Base-by-base conservation (phyloP, 176 grass and related monocot species). In the Miscanthus lutarioriparius region DNA sequence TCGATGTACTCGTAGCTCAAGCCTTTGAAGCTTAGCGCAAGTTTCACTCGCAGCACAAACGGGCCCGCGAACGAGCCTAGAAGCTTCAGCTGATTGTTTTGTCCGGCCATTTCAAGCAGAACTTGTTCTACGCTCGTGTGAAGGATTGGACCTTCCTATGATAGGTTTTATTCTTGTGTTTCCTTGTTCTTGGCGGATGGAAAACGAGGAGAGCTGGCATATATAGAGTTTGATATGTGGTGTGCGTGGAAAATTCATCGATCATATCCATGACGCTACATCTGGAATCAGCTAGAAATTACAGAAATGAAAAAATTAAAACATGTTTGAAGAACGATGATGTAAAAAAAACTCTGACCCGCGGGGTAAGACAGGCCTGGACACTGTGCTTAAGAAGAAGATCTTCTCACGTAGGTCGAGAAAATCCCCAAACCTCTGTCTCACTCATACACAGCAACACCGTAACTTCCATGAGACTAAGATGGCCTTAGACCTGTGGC, bases 21-120 rank as follows among this genome's bases (percentile, higher is more conserved):
- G 11, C 76, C 81, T 49, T 85, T 88, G 62, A 91, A 44, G 45
- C 59, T 87, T 15, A 88, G 81, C 20, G 61, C 82, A 12, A 88
- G 67, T 13, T 39, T 70, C 30, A 58, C 85, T 39, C 86, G 63
- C 49, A 26, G 40, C 30, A 16, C 63, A 38, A 76, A 87, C 14
- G 80, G 44, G 64, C 82, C 85, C 36, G 22, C 10, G 19, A 36
- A 71, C 15, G 45, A 14, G 54, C 85, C 76, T 0, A 88, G 45
- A 63, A 91, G 64, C 40, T 85, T 88, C 63, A 88, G 59, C 51
- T 89, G 82, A n/a, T 40, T 56, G 35, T 19, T 58, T 58, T 28
- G 36, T 41, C 61, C 41, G 25, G 70, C 70, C 70, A 73, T 73
- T 16, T 44, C 20, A 10, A n/a, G 20, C 8, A 56, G 51, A 56